phyloP scores from a whole-genome alignment of 129 eudicot genomes.

The Flaveria robusta region DNA sequence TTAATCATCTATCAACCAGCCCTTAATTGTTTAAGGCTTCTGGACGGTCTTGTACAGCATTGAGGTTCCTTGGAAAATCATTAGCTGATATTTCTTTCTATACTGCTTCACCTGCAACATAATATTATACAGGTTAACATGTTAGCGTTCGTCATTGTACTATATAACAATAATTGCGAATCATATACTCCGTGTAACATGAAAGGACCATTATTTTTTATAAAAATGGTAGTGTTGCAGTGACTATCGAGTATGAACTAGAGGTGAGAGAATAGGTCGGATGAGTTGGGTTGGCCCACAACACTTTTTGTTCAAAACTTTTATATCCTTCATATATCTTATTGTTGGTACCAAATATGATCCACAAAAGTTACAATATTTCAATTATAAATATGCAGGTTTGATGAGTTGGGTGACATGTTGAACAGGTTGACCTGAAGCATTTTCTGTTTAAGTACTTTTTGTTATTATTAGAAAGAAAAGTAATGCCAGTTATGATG shows the following conservation, averaged over 20 bases:
- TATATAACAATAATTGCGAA: neutral
- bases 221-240: neutral
- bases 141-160: neutral
- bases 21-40: conserved; percentile 32
- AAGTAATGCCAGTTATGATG: neutral
- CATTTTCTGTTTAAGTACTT: neutral
- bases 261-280: neutral
- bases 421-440: neutral
- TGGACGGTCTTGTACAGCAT: conserved; percentile 60
- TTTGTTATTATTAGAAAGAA: neutral
- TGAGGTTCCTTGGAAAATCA: conserved; percentile 80
- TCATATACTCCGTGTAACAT: neutral
- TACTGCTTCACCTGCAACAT: conserved; percentile 55
- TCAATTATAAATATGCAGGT: neutral
- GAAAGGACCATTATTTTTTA: too few relatives aligned
- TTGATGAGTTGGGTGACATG: neutral
- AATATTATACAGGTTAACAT: neutral
- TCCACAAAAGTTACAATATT: neutral
- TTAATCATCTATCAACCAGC: conserved; percentile 1
- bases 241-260: neutral
- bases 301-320: neutral
- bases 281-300: neutral
- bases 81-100: conserved; percentile 52
- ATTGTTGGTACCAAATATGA: neutral
- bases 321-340: neutral